Percentiles rank a stretch among this genome's conserved stretches.
Conservation (phyloP, 2,329 filamentous ascomycete species). For the Ophiostoma populinum region DNA sequence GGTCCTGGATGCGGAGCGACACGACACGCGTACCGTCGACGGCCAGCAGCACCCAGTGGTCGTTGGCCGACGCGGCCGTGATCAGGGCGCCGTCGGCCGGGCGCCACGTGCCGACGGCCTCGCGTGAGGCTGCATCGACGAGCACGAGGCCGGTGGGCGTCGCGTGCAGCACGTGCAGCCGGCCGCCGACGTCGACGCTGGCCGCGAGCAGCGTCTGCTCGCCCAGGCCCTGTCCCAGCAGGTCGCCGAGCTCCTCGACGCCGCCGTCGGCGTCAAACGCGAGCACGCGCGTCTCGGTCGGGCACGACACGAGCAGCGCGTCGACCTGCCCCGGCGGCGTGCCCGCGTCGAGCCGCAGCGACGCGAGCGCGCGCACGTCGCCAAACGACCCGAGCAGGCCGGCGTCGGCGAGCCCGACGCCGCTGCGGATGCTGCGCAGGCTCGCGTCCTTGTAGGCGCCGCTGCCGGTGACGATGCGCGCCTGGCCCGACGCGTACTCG, state of each 20-base stretch:
- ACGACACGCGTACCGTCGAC: conserved; percentile 57
- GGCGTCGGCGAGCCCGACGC: conserved; percentile 77
- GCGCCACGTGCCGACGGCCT: conserved; percentile 41
- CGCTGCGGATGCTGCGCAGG: conserved; percentile 77
- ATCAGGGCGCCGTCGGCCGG: conserved; percentile 38
- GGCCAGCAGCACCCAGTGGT: conserved; percentile 52
- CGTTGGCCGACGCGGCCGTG: conserved; percentile 62
- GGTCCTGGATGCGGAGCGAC: conserved; percentile 44
- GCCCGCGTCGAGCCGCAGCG: conserved; percentile 26
- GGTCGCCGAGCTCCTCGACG: conserved; percentile 72
- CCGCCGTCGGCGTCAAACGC: conserved; percentile 55
- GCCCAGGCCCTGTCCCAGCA: conserved; percentile 51
- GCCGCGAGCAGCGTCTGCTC: conserved; percentile 54
- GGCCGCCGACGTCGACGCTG: conserved; percentile 31
- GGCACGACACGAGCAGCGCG: conserved; percentile 61
- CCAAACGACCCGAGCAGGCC: conserved; percentile 68
- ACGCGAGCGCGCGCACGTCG: conserved; percentile 56
- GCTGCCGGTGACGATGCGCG: conserved; percentile 81
- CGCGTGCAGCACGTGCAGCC: conserved; percentile 52
- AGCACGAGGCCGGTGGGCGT: conserved; percentile 47
- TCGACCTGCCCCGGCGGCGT: conserved; percentile 29
- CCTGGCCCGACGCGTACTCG: conserved; percentile 88
- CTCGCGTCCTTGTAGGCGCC: conserved; percentile 81
- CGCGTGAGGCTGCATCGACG: conserved; percentile 39
- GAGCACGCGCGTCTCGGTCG: conserved; percentile 73